Evolutionary conservation across 2,329 filamentous ascomycete species (phyloP).

Genomic region (Cryphonectria carpinicola): DNA sequence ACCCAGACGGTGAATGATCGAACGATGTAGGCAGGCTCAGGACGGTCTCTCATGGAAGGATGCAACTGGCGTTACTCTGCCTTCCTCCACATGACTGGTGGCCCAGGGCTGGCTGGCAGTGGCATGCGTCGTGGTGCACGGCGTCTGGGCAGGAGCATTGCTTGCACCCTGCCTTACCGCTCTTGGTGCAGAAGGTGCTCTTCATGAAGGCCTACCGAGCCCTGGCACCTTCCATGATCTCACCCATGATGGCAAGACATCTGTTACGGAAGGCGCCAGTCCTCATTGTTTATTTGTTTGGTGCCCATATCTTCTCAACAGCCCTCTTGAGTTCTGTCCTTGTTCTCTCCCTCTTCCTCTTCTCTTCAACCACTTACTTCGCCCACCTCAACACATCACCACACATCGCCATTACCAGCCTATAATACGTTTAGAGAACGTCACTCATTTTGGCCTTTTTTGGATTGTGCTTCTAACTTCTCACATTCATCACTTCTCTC

Average conservation of each 20-base stretch:
- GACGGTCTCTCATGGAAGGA: not conserved
- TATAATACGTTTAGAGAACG: slow-evolving; percentile 32
- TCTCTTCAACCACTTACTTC: slow-evolving; percentile 10
- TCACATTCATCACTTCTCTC: slow-evolving; percentile 8
- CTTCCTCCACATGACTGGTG: not conserved
- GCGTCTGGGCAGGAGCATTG: not conserved
- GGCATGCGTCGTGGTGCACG: not conserved
- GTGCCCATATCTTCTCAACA: not conserved
- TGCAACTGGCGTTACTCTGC: not conserved
- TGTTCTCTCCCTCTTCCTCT: slow-evolving; percentile 16
- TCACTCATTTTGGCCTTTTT: slow-evolving; percentile 29
- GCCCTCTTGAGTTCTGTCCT: not conserved
- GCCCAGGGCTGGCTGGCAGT: not conserved
- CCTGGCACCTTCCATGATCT: not conserved
- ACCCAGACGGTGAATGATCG: not conserved
- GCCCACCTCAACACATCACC: slow-evolving; percentile 23
- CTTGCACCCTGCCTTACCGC: not conserved
- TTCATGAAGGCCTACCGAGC: not conserved
- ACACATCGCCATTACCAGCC: slow-evolving; percentile 25
- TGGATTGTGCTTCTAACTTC: slow-evolving; percentile 27
- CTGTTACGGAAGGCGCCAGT: not conserved
- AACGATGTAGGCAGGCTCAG: not conserved
- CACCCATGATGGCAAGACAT: not conserved
- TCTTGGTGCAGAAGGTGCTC: not conserved
- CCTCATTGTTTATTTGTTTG: not conserved